Evolutionary conservation across 2,329 filamentous ascomycete species (phyloP).

Genomic region (Botrytis hyacinthi): DNA sequence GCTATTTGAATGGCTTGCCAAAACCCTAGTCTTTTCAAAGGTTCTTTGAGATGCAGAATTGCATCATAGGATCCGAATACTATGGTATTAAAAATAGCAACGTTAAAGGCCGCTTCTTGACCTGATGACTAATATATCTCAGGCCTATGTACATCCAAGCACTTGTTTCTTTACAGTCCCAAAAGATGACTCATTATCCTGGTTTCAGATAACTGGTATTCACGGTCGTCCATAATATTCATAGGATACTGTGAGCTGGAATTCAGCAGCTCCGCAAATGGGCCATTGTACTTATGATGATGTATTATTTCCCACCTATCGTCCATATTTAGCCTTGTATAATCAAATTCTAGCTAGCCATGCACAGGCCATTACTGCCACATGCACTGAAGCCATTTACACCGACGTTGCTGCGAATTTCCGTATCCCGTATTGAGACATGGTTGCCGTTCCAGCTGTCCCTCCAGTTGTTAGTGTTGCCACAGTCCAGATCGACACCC

Average conservation of each 20-base stretch:
- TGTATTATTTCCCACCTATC: slow-evolving; percentile 42
- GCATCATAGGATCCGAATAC: background rate
- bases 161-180: slow-evolving; percentile 24
- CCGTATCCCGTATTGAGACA: slow-evolving; percentile 50
- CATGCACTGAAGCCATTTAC: slow-evolving; percentile 42
- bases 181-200: slow-evolving; percentile 24
- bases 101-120: background rate
- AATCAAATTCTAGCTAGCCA: slow-evolving; percentile 55
- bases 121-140: background rate
- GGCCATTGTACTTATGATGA: slow-evolving; percentile 25
- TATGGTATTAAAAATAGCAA: background rate
- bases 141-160: slow-evolving; percentile 30
- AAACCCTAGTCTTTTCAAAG: background rate
- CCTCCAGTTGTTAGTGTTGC: slow-evolving; percentile 38
- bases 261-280: slow-evolving; percentile 2
- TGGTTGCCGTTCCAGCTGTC: slow-evolving; percentile 44
- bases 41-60: background rate
- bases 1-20: background rate
- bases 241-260: slow-evolving; percentile 13
- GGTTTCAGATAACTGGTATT: slow-evolving; percentile 28
- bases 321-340: slow-evolving; percentile 52
- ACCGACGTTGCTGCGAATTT: slow-evolving; percentile 41
- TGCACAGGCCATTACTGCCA: slow-evolving; percentile 46
- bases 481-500: slow-evolving; percentile 34
- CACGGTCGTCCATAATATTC: slow-evolving; percentile 24